A percentile compares a stretch with the other conserved stretches of the same genome.
Conservation (phyloP, 2,329 filamentous ascomycete genomes). For the Fusarium sp. region DNA sequence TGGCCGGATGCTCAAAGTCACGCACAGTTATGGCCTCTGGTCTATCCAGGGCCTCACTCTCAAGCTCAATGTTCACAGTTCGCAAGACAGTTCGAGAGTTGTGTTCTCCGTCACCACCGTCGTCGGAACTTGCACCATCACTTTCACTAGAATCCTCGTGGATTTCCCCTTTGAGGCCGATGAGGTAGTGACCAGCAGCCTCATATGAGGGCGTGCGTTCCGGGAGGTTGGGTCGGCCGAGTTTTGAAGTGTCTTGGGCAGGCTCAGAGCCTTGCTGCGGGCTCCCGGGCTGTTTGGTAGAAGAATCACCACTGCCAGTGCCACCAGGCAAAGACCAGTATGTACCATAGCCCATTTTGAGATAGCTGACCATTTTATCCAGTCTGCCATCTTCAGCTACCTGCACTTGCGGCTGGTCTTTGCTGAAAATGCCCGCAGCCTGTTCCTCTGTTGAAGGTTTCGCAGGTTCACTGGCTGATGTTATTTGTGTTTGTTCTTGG, state of each 20-base stretch:
- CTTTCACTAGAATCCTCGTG: slow-evolving; percentile 56
- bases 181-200: slow-evolving; percentile 65
- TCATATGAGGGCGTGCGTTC: slow-evolving; percentile 44
- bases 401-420: slow-evolving; percentile 30
- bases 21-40: slow-evolving; percentile 58
- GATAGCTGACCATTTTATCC: slow-evolving; percentile 70
- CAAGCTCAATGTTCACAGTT: slow-evolving; percentile 74
- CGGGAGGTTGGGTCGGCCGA: slow-evolving; percentile 12
- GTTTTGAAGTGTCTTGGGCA: slow-evolving; percentile 13
- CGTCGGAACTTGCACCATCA: slow-evolving; percentile 48
- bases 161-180: slow-evolving; percentile 75
- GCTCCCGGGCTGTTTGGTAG: slow-evolving; percentile 25
- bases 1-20: slow-evolving; percentile 55
- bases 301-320: slow-evolving; percentile 22
- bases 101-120: slow-evolving; percentile 47
- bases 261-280: slow-evolving; percentile 24
- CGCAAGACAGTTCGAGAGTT: slow-evolving; percentile 71
- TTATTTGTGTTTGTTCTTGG: neutral
- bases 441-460: neutral
- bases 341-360: slow-evolving; percentile 76
- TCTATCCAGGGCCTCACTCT: slow-evolving; percentile 53
- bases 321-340: slow-evolving; percentile 65
- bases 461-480: neutral
- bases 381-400: slow-evolving; percentile 53
- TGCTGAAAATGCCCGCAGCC: neutral